Conservation (phyloP, 2,329 filamentous ascomycete genomes). For the Penicillium sp. region DNA sequence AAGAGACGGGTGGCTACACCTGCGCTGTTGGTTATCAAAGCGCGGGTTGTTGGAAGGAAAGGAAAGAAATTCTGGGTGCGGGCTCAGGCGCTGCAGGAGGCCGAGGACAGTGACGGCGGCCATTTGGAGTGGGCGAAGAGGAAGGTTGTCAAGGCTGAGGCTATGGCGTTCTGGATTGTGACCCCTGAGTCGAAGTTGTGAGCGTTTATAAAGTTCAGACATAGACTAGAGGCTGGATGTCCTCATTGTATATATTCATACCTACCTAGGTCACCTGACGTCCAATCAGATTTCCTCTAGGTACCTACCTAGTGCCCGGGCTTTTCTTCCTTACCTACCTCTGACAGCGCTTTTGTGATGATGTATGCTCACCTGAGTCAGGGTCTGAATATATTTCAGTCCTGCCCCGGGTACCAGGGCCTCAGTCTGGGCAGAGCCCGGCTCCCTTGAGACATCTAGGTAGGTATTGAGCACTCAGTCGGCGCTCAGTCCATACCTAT, state of each 20-base stretch:
- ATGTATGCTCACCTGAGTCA: no score
- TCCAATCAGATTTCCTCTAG: no score
- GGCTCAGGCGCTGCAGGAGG: slow-evolving; percentile 40
- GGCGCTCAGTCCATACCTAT: no score
- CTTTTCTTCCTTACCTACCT: no score
- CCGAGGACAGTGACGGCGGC: slow-evolving; percentile 27
- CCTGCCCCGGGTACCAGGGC: no score
- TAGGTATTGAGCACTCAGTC: no score
- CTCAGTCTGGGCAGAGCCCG: no score
- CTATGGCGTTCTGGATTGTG: slow-evolving; percentile 43
- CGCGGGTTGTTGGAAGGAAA: slow-evolving; percentile 35
- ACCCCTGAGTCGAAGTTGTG: slow-evolving; percentile 30
- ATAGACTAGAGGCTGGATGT: neutral
- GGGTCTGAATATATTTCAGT: no score
- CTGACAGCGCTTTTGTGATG: no score
- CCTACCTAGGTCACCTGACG: no score
- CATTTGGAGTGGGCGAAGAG: slow-evolving; percentile 33
- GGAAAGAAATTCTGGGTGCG: slow-evolving; percentile 43
- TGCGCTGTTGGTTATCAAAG: slow-evolving; percentile 36
- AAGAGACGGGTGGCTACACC: slow-evolving; percentile 37
- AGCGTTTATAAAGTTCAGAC: neutral
- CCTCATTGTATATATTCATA: neutral
- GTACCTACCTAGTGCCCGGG: no score
- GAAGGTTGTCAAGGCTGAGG: slow-evolving; percentile 38
- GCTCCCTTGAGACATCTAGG: no score